Conservation (phyloP, 495 filamentous ascomycete genomes). For the Immersiella caudata region DNA sequence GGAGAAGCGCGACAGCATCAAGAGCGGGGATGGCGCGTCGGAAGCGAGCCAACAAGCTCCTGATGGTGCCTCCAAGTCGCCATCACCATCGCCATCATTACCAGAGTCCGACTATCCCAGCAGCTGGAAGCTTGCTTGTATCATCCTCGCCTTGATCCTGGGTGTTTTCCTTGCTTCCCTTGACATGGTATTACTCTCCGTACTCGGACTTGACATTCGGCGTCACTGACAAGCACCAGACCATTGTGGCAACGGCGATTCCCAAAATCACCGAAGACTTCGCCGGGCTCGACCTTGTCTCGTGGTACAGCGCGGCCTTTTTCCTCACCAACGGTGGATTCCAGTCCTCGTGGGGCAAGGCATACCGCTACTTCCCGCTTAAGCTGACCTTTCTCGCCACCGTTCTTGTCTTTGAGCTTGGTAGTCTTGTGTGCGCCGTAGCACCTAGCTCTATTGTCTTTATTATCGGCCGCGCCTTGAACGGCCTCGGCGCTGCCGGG, state of each 20-base stretch:
- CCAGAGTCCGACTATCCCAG: neutral
- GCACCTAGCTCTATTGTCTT: conserved; percentile 50
- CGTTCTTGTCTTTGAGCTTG: conserved; percentile 46
- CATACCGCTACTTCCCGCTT: conserved; percentile 49
- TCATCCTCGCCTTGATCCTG: neutral
- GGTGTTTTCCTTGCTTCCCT: conserved; percentile 1
- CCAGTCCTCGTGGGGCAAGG: conserved; percentile 51
- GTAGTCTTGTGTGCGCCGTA: conserved; percentile 49
- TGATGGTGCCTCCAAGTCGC: neutral
- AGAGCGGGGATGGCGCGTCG: neutral
- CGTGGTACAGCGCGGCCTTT: conserved; percentile 53
- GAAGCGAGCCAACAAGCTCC: neutral
- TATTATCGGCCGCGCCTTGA: conserved; percentile 52
- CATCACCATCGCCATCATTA: neutral
- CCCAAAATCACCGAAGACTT: conserved; percentile 43
- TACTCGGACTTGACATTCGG: too few species aligned
- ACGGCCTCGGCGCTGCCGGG: conserved; percentile 50
- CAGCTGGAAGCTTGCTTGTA: neutral
- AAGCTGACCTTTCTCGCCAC: conserved; percentile 47
- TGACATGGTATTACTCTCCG: conserved; percentile 9
- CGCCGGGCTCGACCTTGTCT: conserved; percentile 43
- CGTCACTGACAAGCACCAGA: too few species aligned
- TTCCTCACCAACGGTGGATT: conserved; percentile 53
- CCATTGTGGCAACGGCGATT: conserved; percentile 57
- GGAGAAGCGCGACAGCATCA: neutral